Evolutionary conservation across 2,329 filamentous ascomycete genomes (phyloP).

Genomic region (Orbilia brochopaga): DNA sequence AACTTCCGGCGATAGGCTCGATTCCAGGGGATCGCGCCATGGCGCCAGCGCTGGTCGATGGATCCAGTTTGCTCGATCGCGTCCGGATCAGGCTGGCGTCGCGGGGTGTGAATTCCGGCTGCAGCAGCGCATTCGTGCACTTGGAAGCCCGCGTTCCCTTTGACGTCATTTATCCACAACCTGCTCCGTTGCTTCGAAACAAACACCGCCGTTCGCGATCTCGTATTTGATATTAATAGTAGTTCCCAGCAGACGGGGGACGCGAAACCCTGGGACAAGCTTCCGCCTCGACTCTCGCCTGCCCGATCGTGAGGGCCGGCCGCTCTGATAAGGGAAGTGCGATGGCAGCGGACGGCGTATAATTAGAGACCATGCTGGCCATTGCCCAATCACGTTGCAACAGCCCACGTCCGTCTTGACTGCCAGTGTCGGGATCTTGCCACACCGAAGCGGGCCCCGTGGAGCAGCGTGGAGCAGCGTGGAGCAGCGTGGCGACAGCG

Average conservation of each 20-base stretch:
- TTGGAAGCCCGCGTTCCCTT: neutral
- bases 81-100: constrained; percentile 2
- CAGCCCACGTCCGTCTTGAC: too few relatives aligned
- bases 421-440: neutral
- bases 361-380: constrained; percentile 10
- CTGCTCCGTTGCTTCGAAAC: neutral
- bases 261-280: neutral
- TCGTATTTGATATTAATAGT: neutral
- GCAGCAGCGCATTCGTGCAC: neutral
- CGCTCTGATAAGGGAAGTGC: constrained; percentile 8
- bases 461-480: neutral
- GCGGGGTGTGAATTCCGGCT: neutral
- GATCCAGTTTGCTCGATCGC: neutral
- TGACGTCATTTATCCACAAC: constrained; percentile 3
- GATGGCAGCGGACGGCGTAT: neutral
- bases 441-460: neutral
- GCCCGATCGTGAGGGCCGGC: neutral
- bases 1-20: neutral
- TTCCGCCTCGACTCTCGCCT: neutral
- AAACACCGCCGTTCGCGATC: neutral
- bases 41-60: constrained; percentile 1
- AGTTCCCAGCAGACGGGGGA: neutral
- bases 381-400: neutral
- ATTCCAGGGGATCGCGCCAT: constrained; percentile 5
- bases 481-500: neutral